Evolutionary conservation across 2,329 filamentous ascomycete species (phyloP).

Genomic region (Clarireedia hainanense): DNA sequence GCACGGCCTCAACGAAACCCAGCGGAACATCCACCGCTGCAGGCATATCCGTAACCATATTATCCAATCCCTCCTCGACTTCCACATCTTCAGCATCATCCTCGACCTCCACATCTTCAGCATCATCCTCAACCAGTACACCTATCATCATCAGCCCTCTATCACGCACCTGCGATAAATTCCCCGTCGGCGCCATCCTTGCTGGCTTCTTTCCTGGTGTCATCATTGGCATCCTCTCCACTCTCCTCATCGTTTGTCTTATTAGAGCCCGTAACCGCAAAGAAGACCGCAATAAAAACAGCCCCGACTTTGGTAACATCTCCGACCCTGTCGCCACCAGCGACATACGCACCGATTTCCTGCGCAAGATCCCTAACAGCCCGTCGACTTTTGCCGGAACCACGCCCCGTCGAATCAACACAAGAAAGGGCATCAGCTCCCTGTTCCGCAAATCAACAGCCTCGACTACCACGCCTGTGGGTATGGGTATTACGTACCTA

Average conservation of each 20-base stretch:
- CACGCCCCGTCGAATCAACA: constrained; percentile 7
- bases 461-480: background rate
- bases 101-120: constrained; percentile 9
- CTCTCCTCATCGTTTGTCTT: constrained; percentile 34
- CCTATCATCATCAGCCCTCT: constrained; percentile 3
- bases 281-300: constrained; percentile 26
- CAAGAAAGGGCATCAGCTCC: constrained; percentile 19
- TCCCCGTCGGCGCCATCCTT: constrained; percentile 13
- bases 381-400: constrained; percentile 14
- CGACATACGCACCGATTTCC: constrained; percentile 45
- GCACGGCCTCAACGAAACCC: background rate
- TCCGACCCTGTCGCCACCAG: constrained; percentile 44
- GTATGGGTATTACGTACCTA: background rate
- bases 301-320: constrained; percentile 39
- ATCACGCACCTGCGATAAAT: constrained; percentile 18
- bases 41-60: background rate
- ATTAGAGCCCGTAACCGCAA: constrained; percentile 20
- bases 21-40: background rate
- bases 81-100: constrained; percentile 11
- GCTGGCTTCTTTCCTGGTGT: constrained; percentile 37
- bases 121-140: background rate
- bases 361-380: constrained; percentile 31
- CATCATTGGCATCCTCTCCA: constrained; percentile 38
- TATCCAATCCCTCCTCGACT: constrained; percentile 17
- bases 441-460: constrained; percentile 22